A percentile compares a stretch with the other conserved stretches of the same genome.
Evolutionary conservation across 345 rosid genomes (phyloP).

Genomic region (Eucalyptus polybractea): DNA sequence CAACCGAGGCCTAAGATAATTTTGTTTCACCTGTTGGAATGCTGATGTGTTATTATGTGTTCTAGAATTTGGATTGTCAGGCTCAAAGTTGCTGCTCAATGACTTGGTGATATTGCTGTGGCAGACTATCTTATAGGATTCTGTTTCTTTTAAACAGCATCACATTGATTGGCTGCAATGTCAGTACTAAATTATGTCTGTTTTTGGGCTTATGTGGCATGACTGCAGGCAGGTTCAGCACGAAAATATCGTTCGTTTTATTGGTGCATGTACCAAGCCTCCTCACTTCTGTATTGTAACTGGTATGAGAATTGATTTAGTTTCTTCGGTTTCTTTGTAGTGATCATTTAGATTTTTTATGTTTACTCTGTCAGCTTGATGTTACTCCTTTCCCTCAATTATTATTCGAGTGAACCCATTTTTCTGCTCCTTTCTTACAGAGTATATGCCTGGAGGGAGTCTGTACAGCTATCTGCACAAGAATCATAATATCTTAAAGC

Average conservation of each 20-base stretch:
- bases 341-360: neutral
- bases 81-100: neutral
- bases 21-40: neutral
- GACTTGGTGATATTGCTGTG: neutral
- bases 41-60: neutral
- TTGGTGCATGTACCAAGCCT: slow-evolving; percentile 54
- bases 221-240: slow-evolving; percentile 52
- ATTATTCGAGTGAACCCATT: neutral
- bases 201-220: neutral
- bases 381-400: neutral
- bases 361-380: neutral
- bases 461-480: slow-evolving; percentile 59
- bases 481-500: slow-evolving; percentile 31
- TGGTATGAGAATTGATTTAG: slow-evolving; percentile 16
- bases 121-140: neutral
- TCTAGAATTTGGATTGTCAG: neutral
- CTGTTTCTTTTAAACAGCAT: neutral
- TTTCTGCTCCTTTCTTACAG: slow-evolving; percentile 20
- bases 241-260: slow-evolving; percentile 49
- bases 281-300: slow-evolving; percentile 63
- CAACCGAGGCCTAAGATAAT: neutral
- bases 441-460: slow-evolving; percentile 75
- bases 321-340: neutral
- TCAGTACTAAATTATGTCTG: neutral
- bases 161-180: neutral